Conservation (phyloP, 345 rosid species). For the Lumnitzera littorea region DNA sequence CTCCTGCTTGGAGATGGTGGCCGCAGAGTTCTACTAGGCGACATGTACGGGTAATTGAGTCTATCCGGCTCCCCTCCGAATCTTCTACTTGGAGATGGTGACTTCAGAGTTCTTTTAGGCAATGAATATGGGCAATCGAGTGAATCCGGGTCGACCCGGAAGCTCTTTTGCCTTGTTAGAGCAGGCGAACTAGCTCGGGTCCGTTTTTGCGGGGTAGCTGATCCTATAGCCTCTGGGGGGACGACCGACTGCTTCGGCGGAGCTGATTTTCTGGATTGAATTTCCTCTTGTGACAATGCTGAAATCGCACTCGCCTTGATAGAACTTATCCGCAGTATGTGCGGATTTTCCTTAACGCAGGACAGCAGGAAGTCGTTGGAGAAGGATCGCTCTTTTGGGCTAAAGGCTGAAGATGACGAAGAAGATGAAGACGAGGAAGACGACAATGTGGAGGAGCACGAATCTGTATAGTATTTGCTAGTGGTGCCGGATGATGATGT, state of each 20-base stretch:
- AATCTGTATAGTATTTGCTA: slow-evolving; percentile 17
- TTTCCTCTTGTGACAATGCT: neutral
- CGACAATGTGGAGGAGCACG: slow-evolving; percentile 22
- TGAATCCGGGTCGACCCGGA: slow-evolving; percentile 37
- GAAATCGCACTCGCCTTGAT: slow-evolving; percentile 40
- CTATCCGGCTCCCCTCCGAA: slow-evolving; percentile 36
- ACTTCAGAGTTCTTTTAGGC: neutral
- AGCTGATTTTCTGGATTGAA: slow-evolving; percentile 16
- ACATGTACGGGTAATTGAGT: slow-evolving; percentile 1
- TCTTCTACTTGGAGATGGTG: slow-evolving; percentile 28
- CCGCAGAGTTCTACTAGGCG: neutral
- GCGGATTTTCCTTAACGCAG: slow-evolving; percentile 73
- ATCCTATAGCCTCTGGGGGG: slow-evolving; percentile 16
- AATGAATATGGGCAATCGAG: slow-evolving; percentile 9
- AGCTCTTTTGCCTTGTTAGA: slow-evolving; percentile 59
- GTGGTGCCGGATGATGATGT: slow-evolving; percentile 2
- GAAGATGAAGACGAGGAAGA: slow-evolving; percentile 19
- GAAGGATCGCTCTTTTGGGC: slow-evolving; percentile 60
- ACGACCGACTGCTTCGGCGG: slow-evolving; percentile 17
- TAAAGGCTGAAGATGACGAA: slow-evolving; percentile 24
- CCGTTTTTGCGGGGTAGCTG: slow-evolving; percentile 34
- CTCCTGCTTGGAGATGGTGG: slow-evolving; percentile 15
- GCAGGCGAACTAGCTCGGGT: slow-evolving; percentile 58
- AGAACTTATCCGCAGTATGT: slow-evolving; percentile 48
- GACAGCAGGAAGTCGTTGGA: slow-evolving; percentile 78